Base-by-base conservation (phyloP, 108 stramenopile genomes). In the Conticribra guillardii region DNA sequence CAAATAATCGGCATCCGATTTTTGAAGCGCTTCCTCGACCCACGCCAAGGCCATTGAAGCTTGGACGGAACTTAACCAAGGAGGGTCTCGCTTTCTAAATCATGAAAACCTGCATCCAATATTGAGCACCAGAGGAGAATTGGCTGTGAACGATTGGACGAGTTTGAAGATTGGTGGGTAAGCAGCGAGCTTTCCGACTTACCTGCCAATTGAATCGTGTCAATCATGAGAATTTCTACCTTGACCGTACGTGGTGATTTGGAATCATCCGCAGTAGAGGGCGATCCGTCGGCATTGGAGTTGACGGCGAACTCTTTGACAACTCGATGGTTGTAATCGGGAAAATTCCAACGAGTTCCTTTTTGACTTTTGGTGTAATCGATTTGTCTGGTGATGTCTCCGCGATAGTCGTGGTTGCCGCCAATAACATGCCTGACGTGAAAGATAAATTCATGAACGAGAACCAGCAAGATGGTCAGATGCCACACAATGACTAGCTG, bases 351-450 rank as follows among this genome's bases (percentile, higher is more conserved):
- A 54, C 64, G 70, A 17, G 62, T 60, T 19, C 37, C 37, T 41
- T 56, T 49, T 31, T 31, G 15, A 9, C 55, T 17, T 24, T 60
- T 30, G 28, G 76, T 34, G 21, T 69, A 69, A 29, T 63, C 44
- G 18, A 82, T 56, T 31, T 85, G 81, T n/a, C 46, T 19, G 4
- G 62, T 69, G 32, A 85, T 62, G 29, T 82, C 78, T 16, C 84
- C 84, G 23, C 70, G 69, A 55, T 85, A 78, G 34, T 85, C 84
- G 46, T 85, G 84, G 22, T 85, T 85, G 17, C 84, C 84, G 29
- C 34, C 81, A 23, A 81, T 57, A 7, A 79, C 32, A 60, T 66
- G 60, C 81, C 75, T 65, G 46, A 23, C 30, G 24, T n/a, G n/a
- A 14, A 24, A 34, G 23, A 33, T n/a, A 54, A 33, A 3, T 50